Evolutionary conservation across 2,329 filamentous ascomycete species (phyloP).

Genomic region (Volutella citrinella): DNA sequence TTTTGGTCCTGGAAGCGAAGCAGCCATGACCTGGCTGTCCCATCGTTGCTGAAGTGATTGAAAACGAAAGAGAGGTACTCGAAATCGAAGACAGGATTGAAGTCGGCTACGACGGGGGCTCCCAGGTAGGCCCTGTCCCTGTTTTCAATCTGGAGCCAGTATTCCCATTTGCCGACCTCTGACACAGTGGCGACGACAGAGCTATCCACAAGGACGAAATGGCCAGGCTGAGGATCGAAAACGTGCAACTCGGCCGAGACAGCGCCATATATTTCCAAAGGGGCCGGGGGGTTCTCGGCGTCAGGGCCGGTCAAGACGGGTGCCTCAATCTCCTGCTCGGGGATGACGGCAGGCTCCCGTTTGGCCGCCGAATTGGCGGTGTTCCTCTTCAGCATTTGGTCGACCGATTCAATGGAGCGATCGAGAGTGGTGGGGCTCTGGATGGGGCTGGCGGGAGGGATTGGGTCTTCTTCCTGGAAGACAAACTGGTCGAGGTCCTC

Average conservation of each 20-base stretch:
- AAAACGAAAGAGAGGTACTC: slow-evolving; percentile 99
- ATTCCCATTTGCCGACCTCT: slow-evolving; percentile 88
- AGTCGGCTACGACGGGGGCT: slow-evolving; percentile 79
- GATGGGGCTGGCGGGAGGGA: slow-evolving; percentile 61
- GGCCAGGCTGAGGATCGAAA: slow-evolving; percentile 84
- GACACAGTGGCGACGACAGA: slow-evolving; percentile 76
- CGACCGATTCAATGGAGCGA: slow-evolving; percentile 54
- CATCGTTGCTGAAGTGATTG: slow-evolving; percentile 89
- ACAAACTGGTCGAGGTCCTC: slow-evolving; percentile 79
- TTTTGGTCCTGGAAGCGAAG: slow-evolving; percentile 84
- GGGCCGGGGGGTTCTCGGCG: slow-evolving; percentile 54
- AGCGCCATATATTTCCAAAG: slow-evolving; percentile 69
- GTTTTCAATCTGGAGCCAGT: slow-evolving; percentile 86
- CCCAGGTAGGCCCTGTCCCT: slow-evolving; percentile 80
- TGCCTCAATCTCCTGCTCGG: slow-evolving; percentile 31
- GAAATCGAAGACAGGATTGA: slow-evolving; percentile 98
- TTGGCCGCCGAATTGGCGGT: slow-evolving; percentile 46
- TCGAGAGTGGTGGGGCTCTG: slow-evolving; percentile 56
- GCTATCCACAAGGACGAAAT: slow-evolving; percentile 78
- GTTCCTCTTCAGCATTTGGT: slow-evolving; percentile 52
- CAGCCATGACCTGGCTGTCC: slow-evolving; percentile 92
- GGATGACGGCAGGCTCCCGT: slow-evolving; percentile 34
- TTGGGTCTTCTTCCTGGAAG: slow-evolving; percentile 64
- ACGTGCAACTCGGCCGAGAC: slow-evolving; percentile 85
- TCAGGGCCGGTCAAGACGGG: slow-evolving; percentile 19